Evolutionary conservation across 2,329 filamentous ascomycete genomes (phyloP).

Genomic region (Alternaria angustiovoidea): DNA sequence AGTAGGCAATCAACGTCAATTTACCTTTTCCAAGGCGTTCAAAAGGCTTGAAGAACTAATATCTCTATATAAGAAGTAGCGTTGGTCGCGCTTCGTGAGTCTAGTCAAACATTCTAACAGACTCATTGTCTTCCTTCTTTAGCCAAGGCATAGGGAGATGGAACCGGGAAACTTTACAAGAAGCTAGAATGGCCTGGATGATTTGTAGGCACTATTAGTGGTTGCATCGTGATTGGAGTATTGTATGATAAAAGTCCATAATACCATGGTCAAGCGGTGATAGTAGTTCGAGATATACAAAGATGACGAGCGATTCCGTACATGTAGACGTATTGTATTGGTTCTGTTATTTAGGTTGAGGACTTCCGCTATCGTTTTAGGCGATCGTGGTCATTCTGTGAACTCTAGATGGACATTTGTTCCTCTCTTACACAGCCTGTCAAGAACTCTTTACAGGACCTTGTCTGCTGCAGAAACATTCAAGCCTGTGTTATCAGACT

Average conservation of each 20-base stretch:
- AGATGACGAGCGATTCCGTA: background rate
- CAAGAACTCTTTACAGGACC: constrained; percentile 30
- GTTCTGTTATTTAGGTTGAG: too few relatives aligned
- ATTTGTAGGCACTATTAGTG: background rate
- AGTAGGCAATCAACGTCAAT: background rate
- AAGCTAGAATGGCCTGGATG: background rate
- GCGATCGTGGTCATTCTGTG: background rate
- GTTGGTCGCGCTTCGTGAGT: background rate
- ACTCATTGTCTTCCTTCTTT: background rate
- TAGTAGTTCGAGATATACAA: background rate
- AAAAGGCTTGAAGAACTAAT: background rate
- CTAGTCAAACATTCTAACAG: background rate
- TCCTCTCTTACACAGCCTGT: background rate
- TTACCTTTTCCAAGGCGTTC: background rate
- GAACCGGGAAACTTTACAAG: background rate
- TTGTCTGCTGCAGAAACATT: constrained; percentile 57
- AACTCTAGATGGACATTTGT: background rate
- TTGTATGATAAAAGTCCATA: background rate
- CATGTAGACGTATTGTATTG: background rate
- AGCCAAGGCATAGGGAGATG: background rate
- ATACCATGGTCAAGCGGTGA: background rate
- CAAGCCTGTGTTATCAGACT: constrained; percentile 87
- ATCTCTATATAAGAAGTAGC: background rate
- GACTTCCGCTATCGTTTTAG: background rate
- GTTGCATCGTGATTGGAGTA: background rate